Evolutionary conservation across 2,329 filamentous ascomycete species (phyloP), one percentile per base, ranked within the genome.

Genomic region (Cercospora zeina): DNA sequence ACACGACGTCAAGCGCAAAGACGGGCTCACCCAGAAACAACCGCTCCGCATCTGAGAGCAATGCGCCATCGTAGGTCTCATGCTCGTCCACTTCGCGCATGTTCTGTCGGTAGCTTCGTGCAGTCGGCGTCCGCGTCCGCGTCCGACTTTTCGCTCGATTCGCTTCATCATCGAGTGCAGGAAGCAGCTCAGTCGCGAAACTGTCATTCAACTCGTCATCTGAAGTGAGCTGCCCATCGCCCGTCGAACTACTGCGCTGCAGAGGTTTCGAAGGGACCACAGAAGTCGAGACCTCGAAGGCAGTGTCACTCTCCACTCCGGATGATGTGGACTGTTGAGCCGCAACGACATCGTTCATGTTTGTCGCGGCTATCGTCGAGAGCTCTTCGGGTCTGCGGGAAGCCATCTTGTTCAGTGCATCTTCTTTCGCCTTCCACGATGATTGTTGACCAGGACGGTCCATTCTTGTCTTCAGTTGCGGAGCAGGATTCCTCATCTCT

Each of bases 1-100:
- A 1, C 6, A 45, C 10, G 19, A 45, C 16, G 39, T 31, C 54
- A 30, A 21, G 11, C 9, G n/a, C 14, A 13, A 3, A n/a, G 54
- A 10, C 16, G 11, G 37, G 34, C 63, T 42, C 63, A 72, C 70
- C 62, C 8, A 74, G 66, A 8, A 71, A 49, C 19, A 66, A 36
- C 27, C 58, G 65, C 30, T 73, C 71, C n/a, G 62, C 61, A 0
- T 64, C 60, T 3, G 69, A 68, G 27, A 73, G 62, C 4, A 74
- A 58, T 6, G 68, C 71, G 4, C 71, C 71, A 16, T 67, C 70
- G 50, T 73, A 74, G 59, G 72, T 69, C 34, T 74, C 71, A 37
- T 72, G 45, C 27, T 68, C 61, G 33, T 71, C 65, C 14, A 72
- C 71, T 8, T 70, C 67, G 19, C 71, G 70, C 16, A 70, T 61